These are phyloP conservation scores for Chaetomiaceae sp. DNA, from an alignment of 2,329 filamentous ascomycete genomes.

Conservation along the genomic window DNA sequence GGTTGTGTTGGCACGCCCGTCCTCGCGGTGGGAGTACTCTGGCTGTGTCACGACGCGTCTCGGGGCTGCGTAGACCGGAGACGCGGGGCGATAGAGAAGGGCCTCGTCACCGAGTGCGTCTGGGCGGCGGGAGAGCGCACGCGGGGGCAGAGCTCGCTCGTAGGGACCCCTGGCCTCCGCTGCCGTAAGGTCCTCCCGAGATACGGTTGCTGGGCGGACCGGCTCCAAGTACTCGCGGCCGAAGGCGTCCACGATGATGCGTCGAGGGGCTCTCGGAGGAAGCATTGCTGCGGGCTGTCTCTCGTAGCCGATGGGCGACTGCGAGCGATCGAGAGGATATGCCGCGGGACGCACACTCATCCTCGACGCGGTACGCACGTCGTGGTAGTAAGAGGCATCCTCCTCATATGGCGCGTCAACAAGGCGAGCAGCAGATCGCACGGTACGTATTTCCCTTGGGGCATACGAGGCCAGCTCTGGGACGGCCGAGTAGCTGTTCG, in stretches of 20 bases:
- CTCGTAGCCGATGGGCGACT: slow-evolving; percentile 42
- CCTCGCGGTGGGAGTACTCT: slow-evolving; percentile 51
- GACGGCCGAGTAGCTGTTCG: slow-evolving; percentile 1
- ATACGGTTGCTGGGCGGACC: slow-evolving; percentile 32
- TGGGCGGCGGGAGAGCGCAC: slow-evolving; percentile 46
- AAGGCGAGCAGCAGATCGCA: slow-evolving; percentile 38
- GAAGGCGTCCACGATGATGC: slow-evolving; percentile 75
- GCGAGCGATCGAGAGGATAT: slow-evolving; percentile 43
- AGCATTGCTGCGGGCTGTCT: slow-evolving; percentile 43
- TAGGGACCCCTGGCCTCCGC: slow-evolving; percentile 43
- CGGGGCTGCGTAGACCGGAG: slow-evolving; percentile 43
- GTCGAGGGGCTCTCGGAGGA: slow-evolving; percentile 48
- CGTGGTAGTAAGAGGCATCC: slow-evolving; percentile 38
- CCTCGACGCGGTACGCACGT: slow-evolving; percentile 37
- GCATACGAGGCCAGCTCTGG: slow-evolving; percentile 32
- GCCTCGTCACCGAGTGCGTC: slow-evolving; percentile 45
- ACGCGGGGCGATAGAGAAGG: slow-evolving; percentile 43
- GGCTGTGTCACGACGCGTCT: slow-evolving; percentile 57
- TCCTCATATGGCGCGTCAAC: slow-evolving; percentile 38
- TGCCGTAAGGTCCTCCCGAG: slow-evolving; percentile 50
- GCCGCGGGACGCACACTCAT: slow-evolving; percentile 45
- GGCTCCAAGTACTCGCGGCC: slow-evolving; percentile 71
- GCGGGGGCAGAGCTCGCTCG: slow-evolving; percentile 49
- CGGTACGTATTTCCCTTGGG: slow-evolving; percentile 32
- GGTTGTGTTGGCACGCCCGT: slow-evolving; percentile 42